Conservation (phyloP, 768 basidiomycete genomes). For the Suillus luteus region DNA sequence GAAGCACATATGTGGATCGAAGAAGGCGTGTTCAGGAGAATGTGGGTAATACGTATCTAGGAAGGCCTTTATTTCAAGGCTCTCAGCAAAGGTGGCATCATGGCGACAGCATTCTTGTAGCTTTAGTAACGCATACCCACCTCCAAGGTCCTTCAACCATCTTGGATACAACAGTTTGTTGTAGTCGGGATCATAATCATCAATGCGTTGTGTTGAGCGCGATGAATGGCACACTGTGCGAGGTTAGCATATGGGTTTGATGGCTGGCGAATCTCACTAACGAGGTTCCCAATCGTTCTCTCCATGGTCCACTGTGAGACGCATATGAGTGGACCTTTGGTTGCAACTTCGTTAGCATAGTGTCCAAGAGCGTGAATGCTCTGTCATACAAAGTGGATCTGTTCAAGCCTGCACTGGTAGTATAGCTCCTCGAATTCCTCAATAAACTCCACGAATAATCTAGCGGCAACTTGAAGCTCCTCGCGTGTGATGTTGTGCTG, state of each 20-base stretch:
- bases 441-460: conserved; percentile 23
- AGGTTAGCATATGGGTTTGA: conserved; percentile 32
- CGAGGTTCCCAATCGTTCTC: conserved; percentile 27
- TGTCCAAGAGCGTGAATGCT: conserved; percentile 30
- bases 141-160: conserved; percentile 16
- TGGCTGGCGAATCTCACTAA: conserved; percentile 25
- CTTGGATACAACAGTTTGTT: conserved; percentile 7
- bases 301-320: conserved; percentile 35
- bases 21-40: conserved; percentile 1
- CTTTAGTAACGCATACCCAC: not conserved
- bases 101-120: conserved; percentile 1
- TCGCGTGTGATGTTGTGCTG: conserved; percentile 19
- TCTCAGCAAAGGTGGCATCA: conserved; percentile 1
- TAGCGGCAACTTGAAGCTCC: conserved; percentile 17
- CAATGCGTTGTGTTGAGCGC: conserved; percentile 22
- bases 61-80: not conserved
- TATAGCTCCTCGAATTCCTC: conserved; percentile 34
- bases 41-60: conserved; percentile 1
- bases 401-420: conserved; percentile 21
- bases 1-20: not conserved
- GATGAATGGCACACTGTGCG: conserved; percentile 23
- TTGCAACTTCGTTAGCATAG: conserved; percentile 21
- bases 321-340: conserved; percentile 24
- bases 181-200: conserved; percentile 16
- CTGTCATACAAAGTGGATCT: conserved; percentile 31